Percentiles rank a stretch among this genome's conserved stretches.
phyloP scores from a whole-genome alignment of 2,329 filamentous ascomycete genomes.

The Microsporum audouinii region DNA sequence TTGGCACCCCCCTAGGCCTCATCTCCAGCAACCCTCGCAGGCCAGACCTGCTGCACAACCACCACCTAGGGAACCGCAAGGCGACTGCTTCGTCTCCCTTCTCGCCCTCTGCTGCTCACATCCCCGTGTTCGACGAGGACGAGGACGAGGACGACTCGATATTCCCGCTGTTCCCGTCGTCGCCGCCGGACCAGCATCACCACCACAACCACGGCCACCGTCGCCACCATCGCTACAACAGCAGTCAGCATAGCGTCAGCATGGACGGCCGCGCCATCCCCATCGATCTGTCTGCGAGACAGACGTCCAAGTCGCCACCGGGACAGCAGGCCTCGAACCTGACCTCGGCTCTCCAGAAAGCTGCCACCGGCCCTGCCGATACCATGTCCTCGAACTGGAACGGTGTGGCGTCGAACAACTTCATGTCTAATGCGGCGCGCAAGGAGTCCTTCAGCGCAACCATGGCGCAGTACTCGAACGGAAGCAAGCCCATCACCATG shows the following conservation, averaged over 20 bases:
- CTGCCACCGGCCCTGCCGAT: constrained; percentile 31
- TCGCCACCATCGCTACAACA: constrained; percentile 3
- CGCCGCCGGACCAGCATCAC: constrained; percentile 17
- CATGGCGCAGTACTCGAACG: constrained; percentile 45
- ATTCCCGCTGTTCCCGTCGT: constrained; percentile 32
- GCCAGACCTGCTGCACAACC: constrained; percentile 24
- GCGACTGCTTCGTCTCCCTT: constrained; percentile 21
- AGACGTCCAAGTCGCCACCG: constrained; percentile 48
- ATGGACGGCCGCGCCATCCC: constrained; percentile 46
- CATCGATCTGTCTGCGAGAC: constrained; percentile 47
- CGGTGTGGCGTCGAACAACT: constrained; percentile 27
- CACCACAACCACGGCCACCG: background rate
- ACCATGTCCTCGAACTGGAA: constrained; percentile 34
- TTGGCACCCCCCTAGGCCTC: constrained; percentile 40
- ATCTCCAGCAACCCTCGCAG: constrained; percentile 34
- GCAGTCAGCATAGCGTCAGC: constrained; percentile 17
- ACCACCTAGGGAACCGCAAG: constrained; percentile 27
- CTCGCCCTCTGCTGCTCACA: background rate
- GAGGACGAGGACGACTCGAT: constrained; percentile 24
- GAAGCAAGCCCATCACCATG: constrained; percentile 51
- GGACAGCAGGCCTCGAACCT: constrained; percentile 51
- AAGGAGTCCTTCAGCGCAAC: constrained; percentile 45
- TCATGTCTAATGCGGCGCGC: constrained; percentile 33
- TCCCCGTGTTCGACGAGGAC: constrained; percentile 15
- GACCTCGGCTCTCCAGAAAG: constrained; percentile 48